A percentile compares a stretch with the other conserved stretches of the same genome.
Evolutionary conservation across 2,329 filamentous ascomycete genomes (phyloP).

Genomic region (Helotiales sp.): DNA sequence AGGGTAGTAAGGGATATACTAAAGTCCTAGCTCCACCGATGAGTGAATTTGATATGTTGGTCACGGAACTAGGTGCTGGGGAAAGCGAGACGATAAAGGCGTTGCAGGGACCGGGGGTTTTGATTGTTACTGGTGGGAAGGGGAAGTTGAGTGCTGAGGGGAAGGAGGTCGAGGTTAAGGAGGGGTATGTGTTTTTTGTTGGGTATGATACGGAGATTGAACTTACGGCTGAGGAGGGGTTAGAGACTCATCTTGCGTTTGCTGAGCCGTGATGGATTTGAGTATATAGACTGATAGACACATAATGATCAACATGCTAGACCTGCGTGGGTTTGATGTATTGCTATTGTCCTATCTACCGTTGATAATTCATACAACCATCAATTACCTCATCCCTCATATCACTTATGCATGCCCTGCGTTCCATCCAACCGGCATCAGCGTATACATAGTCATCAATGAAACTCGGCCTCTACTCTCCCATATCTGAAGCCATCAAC

Average conservation of each 20-base stretch:
- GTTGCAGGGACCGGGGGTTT: constrained; percentile 60
- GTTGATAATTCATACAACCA: too few relatives aligned
- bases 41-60: constrained; percentile 71
- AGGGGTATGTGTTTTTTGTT: constrained; percentile 68
- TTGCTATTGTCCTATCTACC: too few relatives aligned
- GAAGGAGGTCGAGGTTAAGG: constrained; percentile 52
- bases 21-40: constrained; percentile 65
- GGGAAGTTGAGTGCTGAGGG: constrained; percentile 57
- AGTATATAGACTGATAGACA: background rate
- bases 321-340: too few relatives aligned
- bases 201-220: constrained; percentile 35
- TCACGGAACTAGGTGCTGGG: constrained; percentile 53
- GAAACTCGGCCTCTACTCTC: constrained; percentile 75
- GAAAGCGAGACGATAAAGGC: constrained; percentile 58
- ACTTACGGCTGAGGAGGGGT: constrained; percentile 16
- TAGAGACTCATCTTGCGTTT: constrained; percentile 28
- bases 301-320: too few relatives aligned
- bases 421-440: too few relatives aligned
- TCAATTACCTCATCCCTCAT: too few relatives aligned
- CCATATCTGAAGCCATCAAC: constrained; percentile 78
- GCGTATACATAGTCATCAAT: constrained; percentile 51
- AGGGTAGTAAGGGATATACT: constrained; percentile 60
- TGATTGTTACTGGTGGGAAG: constrained; percentile 60
- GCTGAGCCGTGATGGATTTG: constrained; percentile 6
- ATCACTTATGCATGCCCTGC: too few relatives aligned